phyloP scores from a whole-genome alignment of 257 asterid species.

The Leonotis leonurus region DNA sequence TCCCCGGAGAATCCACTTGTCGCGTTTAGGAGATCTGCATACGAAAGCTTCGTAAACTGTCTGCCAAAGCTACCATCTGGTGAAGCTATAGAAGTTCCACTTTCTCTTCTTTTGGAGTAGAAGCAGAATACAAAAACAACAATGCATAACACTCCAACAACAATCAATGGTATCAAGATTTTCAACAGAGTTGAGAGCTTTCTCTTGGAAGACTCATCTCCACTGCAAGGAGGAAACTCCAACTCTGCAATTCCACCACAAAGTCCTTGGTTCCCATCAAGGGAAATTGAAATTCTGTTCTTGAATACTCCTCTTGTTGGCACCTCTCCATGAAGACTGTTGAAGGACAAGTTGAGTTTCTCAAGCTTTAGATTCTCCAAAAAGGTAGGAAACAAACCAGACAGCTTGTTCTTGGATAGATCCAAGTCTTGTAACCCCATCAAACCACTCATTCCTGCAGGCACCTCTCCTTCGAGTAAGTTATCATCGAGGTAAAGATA shows the following conservation, averaged over 20 bases:
- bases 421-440: slow-evolving; percentile 15
- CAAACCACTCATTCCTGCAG: slow-evolving; percentile 20
- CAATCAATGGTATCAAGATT: not conserved
- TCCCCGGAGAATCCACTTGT: slow-evolving; percentile 1
- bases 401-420: slow-evolving; percentile 13
- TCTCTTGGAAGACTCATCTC: not conserved
- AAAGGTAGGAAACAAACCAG: not conserved
- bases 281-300: not conserved
- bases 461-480: slow-evolving; percentile 20
- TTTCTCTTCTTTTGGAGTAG: not conserved
- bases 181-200: not conserved
- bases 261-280: not conserved
- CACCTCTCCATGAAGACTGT: not conserved
- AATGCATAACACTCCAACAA: not conserved
- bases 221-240: not conserved
- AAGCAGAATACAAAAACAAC: not conserved
- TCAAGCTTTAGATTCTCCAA: not conserved
- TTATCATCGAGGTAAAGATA: slow-evolving; percentile 10
- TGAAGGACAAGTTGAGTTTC: not conserved
- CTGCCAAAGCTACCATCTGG: not conserved
- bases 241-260: not conserved
- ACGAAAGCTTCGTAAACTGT: not conserved
- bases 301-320: not conserved
- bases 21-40: not conserved
- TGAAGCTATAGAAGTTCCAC: not conserved